Conservation (phyloP, 2,329 filamentous ascomycete species). For the Endocalyx cinctus region DNA sequence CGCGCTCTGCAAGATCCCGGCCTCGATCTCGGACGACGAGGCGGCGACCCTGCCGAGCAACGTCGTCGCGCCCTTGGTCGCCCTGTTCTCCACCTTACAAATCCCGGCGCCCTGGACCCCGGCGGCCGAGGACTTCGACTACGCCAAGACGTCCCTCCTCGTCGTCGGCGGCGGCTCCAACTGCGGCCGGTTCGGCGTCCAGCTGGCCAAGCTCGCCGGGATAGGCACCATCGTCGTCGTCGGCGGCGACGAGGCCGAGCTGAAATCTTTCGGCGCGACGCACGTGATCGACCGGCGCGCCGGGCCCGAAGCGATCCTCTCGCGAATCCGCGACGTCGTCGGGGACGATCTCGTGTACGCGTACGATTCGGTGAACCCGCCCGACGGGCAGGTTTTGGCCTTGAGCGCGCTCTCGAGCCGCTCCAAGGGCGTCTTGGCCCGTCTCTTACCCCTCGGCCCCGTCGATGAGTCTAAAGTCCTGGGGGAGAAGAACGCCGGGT, state of each 20-base stretch:
- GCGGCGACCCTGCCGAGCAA: slow-evolving; percentile 33
- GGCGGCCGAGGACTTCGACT: slow-evolving; percentile 17
- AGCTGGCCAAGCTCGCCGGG: slow-evolving; percentile 29
- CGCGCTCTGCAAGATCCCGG: slow-evolving; percentile 27
- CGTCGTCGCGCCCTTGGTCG: slow-evolving; percentile 26
- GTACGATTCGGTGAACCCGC: slow-evolving; percentile 29
- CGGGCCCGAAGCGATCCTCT: slow-evolving; percentile 23
- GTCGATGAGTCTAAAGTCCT: slow-evolving; percentile 23
- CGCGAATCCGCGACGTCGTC: slow-evolving; percentile 29
- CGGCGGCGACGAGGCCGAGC: slow-evolving; percentile 24
- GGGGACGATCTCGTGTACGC: slow-evolving; percentile 35
- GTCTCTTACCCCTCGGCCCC: slow-evolving; percentile 18
- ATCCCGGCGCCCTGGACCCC: slow-evolving; percentile 24
- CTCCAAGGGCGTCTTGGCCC: slow-evolving; percentile 29
- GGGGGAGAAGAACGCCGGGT: slow-evolving; percentile 27
- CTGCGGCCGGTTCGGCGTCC: slow-evolving; percentile 27
- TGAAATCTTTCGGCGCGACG: slow-evolving; percentile 33
- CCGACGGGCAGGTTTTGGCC: slow-evolving; percentile 22
- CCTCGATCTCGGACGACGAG: slow-evolving; percentile 28
- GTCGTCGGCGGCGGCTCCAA: slow-evolving; percentile 32
- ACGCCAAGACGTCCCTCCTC: slow-evolving; percentile 18
- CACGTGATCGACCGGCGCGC: slow-evolving; percentile 36
- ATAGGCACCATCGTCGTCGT: slow-evolving; percentile 35
- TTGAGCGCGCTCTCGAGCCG: slow-evolving; percentile 29
- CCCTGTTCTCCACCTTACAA: slow-evolving; percentile 28